Percentiles rank a stretch among this genome's conserved stretches.
These are phyloP conservation scores for Chytriomyces confervae DNA, from an alignment of 192 early-diverging fungal genomes.

Conservation along the genomic window DNA sequence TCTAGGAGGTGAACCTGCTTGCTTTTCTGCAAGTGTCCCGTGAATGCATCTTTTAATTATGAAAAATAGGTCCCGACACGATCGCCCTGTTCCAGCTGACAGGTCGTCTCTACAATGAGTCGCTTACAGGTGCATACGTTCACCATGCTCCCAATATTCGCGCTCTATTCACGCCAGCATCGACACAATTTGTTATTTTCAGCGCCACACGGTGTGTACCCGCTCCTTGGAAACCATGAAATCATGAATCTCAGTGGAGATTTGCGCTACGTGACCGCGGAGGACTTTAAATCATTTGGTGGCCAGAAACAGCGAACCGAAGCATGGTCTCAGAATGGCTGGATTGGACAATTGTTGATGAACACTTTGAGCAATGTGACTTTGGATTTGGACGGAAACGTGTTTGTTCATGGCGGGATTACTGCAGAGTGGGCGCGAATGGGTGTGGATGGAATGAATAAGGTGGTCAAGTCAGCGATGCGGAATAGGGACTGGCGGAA, in stretches of 20 bases:
- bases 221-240: slow-evolving; percentile 61
- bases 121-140: slow-evolving; percentile 14
- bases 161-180: too few relatives aligned
- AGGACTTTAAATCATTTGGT: slow-evolving; percentile 64
- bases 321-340: slow-evolving; percentile 58
- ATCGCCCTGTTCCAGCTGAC: slow-evolving; percentile 70
- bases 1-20: too few relatives aligned
- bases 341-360: slow-evolving; percentile 52
- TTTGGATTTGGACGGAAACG: slow-evolving; percentile 53
- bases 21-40: too few relatives aligned
- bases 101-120: slow-evolving; percentile 62
- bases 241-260: slow-evolving; percentile 70
- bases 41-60: too few relatives aligned
- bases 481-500: slow-evolving; percentile 22
- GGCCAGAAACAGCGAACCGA: slow-evolving; percentile 44
- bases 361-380: slow-evolving; percentile 44
- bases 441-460: slow-evolving; percentile 61
- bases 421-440: slow-evolving; percentile 45
- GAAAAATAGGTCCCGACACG: slow-evolving; percentile 55
- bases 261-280: slow-evolving; percentile 61
- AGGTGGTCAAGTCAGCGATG: slow-evolving; percentile 42
- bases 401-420: slow-evolving; percentile 70
- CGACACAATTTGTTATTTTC: not conserved
- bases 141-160: too few relatives aligned
- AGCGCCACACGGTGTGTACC: slow-evolving; percentile 58